A percentile compares a stretch with the other conserved stretches of the same genome.
Evolutionary conservation across 345 rosid species (phyloP).

Genomic region (Gynandropsis gynandra): DNA sequence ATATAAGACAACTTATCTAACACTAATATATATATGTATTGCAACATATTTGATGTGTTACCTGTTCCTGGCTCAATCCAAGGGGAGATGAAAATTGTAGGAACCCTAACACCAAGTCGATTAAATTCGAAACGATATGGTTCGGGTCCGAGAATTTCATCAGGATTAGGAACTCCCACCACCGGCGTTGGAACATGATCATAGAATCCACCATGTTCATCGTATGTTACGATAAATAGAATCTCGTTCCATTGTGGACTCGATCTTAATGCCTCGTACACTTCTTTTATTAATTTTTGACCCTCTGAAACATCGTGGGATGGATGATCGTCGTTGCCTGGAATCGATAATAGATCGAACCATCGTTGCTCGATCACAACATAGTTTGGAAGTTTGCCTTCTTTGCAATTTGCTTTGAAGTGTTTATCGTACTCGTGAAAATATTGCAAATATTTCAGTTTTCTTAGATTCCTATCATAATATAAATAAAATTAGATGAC

Average conservation of each 20-base stretch:
- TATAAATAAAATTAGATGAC: neutral
- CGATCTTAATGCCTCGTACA: constrained; percentile 43
- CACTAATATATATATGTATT: too few relatives aligned
- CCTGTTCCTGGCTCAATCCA: constrained; percentile 52
- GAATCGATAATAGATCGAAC: constrained; percentile 30
- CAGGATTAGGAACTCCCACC: constrained; percentile 44
- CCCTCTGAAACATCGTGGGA: constrained; percentile 52
- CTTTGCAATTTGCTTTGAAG: constrained; percentile 38
- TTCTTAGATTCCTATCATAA: constrained; percentile 36
- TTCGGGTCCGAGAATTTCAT: constrained; percentile 35
- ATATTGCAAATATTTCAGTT: constrained; percentile 31
- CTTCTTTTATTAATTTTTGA: constrained; percentile 45
- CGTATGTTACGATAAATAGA: constrained; percentile 37
- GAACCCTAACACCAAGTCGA: constrained; percentile 58
- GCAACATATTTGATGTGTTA: too few relatives aligned
- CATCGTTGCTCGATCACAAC: constrained; percentile 44
- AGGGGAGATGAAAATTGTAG: constrained; percentile 42
- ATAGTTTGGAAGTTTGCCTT: constrained; percentile 47
- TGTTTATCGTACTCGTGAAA: constrained; percentile 37
- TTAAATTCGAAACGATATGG: constrained; percentile 48
- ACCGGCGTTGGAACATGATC: constrained; percentile 49
- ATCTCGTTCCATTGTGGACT: constrained; percentile 56
- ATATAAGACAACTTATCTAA: too few relatives aligned
- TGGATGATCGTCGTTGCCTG: constrained; percentile 49
- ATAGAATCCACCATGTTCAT: constrained; percentile 56